phyloP scores from a whole-genome alignment of 176 grass and related monocot genomes.

The Dactylis glomerata region DNA sequence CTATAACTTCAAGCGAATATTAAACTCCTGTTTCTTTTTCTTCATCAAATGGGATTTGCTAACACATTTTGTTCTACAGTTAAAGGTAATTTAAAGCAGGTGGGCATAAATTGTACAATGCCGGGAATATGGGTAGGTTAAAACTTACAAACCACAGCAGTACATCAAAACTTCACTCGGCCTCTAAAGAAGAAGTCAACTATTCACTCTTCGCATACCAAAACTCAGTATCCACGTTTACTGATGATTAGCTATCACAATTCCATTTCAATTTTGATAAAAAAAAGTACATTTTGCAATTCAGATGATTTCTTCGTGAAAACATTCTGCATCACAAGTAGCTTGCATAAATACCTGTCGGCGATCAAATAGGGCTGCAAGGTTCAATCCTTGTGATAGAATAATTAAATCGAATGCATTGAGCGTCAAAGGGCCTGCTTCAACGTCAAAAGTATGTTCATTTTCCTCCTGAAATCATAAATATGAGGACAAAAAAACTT shows the following conservation, averaged over 20 bases:
- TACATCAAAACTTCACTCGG: not conserved
- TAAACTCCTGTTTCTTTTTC: not conserved
- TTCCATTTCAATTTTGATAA: conserved; percentile 14
- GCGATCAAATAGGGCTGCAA: conserved; percentile 85
- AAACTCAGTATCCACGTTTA: not conserved
- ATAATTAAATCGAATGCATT: conserved; percentile 99
- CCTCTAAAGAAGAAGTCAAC: not conserved
- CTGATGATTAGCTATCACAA: not conserved
- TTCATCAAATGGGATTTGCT: conserved; percentile 12
- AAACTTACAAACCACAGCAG: not conserved
- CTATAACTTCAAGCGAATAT: not conserved
- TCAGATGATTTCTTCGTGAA: not conserved
- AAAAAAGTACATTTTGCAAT: not conserved
- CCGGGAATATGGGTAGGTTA: not conserved
- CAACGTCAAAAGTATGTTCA: conserved; percentile 57
- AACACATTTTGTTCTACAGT: not conserved
- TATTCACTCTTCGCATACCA: not conserved
- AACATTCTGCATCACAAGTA: conserved; percentile 5
- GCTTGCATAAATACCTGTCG: conserved; percentile 53
- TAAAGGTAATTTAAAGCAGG: conserved; percentile 1
- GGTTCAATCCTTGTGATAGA: conserved; percentile 84
- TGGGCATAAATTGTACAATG: not conserved
- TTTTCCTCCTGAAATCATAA: conserved; percentile 50
- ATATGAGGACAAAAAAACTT: conserved; percentile 17
- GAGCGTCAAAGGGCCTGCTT: conserved; percentile 74